These are phyloP conservation scores for Dorcoceras hygrometricum DNA, from an alignment of 257 asterid genomes.

Conservation along the genomic window DNA sequence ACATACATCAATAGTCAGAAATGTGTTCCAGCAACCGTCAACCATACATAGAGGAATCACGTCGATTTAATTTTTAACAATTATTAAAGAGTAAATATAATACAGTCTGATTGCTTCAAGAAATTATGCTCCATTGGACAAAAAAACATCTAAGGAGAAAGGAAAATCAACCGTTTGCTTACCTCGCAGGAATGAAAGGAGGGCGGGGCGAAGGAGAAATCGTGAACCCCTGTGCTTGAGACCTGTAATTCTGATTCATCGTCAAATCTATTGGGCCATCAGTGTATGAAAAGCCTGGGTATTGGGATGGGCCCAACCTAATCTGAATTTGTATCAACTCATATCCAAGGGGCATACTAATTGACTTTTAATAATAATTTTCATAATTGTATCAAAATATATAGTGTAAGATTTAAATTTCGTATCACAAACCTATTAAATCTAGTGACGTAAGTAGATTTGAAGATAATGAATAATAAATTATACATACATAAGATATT, in stretches of 20 bases:
- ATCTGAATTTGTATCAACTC: too few relatives aligned
- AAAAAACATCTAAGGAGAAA: not conserved
- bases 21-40: not conserved
- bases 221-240: constrained; percentile 30
- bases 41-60: not conserved
- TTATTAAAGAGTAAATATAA: not conserved
- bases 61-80: not conserved
- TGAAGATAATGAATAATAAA: too few relatives aligned
- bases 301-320: not conserved
- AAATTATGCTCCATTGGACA: not conserved
- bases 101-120: not conserved
- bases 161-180: not conserved
- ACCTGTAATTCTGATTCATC: not conserved
- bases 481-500: too few relatives aligned
- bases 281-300: not conserved
- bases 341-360: too few relatives aligned
- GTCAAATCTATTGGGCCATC: not conserved
- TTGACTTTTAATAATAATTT: too few relatives aligned
- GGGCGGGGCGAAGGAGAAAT: constrained; percentile 4
- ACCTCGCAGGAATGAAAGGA: constrained; percentile 28
- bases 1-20: too few relatives aligned
- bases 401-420: too few relatives aligned
- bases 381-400: too few relatives aligned
- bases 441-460: too few relatives aligned
- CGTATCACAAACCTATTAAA: too few relatives aligned